Percentiles rank a stretch among this genome's conserved stretches.
Conservation (phyloP, 805 yeast genomes). For the Suhomyces xylopsoci region DNA sequence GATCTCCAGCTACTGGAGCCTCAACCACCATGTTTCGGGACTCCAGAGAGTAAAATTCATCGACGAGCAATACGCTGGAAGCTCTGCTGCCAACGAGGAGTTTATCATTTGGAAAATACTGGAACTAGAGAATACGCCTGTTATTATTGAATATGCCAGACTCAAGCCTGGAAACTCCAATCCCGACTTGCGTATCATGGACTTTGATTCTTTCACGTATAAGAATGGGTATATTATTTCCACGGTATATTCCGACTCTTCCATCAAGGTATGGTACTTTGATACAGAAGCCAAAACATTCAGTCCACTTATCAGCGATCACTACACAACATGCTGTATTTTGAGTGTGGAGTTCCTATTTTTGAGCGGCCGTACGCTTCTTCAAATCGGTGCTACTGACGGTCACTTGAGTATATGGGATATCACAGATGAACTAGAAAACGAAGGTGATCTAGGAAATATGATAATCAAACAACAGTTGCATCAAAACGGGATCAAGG, state of each 20-base stretch:
- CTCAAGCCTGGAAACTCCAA: constrained; percentile 53
- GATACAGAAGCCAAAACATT: constrained; percentile 37
- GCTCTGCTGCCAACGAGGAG: constrained; percentile 85
- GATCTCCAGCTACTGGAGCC: constrained; percentile 52
- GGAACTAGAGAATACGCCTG: constrained; percentile 33
- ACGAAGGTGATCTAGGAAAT: constrained; percentile 13
- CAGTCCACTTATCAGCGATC: constrained; percentile 41
- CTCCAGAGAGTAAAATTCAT: constrained; percentile 71
- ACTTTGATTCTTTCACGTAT: constrained; percentile 54
- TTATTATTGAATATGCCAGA: constrained; percentile 47
- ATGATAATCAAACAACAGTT: constrained; percentile 45
- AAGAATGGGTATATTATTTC: constrained; percentile 50
- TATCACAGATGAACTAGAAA: constrained; percentile 24
- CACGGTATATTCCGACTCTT: constrained; percentile 84
- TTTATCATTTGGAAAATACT: constrained; percentile 71
- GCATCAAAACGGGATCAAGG: constrained; percentile 85
- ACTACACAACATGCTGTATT: constrained; percentile 74
- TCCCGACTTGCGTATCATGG: constrained; percentile 91
- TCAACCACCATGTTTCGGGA: constrained; percentile 85
- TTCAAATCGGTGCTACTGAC: constrained; percentile 75
- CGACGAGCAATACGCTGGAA: constrained; percentile 42
- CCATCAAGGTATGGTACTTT: constrained; percentile 63
- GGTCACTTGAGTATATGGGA: constrained; percentile 71
- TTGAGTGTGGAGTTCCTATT: constrained; percentile 54
- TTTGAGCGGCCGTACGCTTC: constrained; percentile 21